Percentiles rank a stretch among this genome's conserved stretches.
Conservation (phyloP, 2,329 filamentous ascomycete species). For the Fusarium proliferatum region DNA sequence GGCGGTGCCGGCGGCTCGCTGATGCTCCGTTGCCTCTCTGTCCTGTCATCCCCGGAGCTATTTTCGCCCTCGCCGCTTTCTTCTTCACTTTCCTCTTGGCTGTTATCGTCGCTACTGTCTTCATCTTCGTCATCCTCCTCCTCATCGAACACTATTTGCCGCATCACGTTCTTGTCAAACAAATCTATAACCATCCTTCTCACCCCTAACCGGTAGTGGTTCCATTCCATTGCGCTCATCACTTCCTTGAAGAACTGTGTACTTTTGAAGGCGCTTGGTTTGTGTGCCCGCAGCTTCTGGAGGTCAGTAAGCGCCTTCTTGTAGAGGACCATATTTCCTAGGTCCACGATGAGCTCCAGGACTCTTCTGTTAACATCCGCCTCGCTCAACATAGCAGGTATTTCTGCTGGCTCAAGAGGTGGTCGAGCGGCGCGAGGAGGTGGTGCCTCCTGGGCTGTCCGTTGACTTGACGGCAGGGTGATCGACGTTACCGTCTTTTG, state of each 20-base stretch:
- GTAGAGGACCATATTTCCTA: constrained; percentile 93
- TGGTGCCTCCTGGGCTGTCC: constrained; percentile 61
- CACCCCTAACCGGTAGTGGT: constrained; percentile 88
- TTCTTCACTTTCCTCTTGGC: constrained; percentile 55
- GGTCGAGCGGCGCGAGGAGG: constrained; percentile 56
- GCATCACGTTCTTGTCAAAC: constrained; percentile 90
- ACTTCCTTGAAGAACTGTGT: constrained; percentile 85
- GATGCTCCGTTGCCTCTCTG: constrained; percentile 68
- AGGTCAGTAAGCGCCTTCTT: constrained; percentile 88
- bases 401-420: constrained; percentile 56
- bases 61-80: constrained; percentile 58
- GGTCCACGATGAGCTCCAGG: constrained; percentile 83
- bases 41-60: constrained; percentile 64
- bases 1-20: constrained; percentile 55
- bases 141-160: constrained; percentile 81
- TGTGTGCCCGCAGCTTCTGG: constrained; percentile 79
- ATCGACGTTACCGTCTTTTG: constrained; percentile 62
- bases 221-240: constrained; percentile 85
- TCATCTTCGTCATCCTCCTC: constrained; percentile 59
- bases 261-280: constrained; percentile 79
- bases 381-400: constrained; percentile 63
- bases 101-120: constrained; percentile 70
- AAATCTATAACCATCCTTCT: constrained; percentile 92
- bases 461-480: constrained; percentile 61
- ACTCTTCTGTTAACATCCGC: constrained; percentile 80